Evolutionary conservation across 2,329 filamentous ascomycete species (phyloP).

Genomic region (Lachnellula suecica): DNA sequence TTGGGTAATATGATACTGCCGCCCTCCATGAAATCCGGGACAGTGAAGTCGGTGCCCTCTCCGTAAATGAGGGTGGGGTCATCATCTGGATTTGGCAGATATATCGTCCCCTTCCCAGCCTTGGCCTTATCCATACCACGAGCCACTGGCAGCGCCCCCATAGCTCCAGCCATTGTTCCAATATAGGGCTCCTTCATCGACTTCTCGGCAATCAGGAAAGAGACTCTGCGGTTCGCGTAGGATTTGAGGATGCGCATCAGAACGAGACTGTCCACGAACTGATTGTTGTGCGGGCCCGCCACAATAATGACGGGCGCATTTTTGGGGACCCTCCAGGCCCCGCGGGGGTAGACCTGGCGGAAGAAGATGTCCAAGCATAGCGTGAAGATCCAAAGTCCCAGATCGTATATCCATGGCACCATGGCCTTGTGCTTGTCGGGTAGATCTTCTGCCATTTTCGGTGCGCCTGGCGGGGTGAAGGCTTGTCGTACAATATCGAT

Average conservation of each 20-base stretch:
- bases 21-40: conserved; percentile 9
- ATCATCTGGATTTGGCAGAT: conserved; percentile 32
- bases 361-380: conserved; percentile 96
- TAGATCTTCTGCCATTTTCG: conserved; percentile 19
- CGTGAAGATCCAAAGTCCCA: conserved; percentile 74
- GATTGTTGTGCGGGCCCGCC: conserved; percentile 91
- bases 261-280: conserved; percentile 92
- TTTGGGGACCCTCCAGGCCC: conserved; percentile 91
- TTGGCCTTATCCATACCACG: conserved; percentile 85
- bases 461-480: background rate
- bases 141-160: conserved; percentile 84
- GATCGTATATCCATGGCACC: conserved; percentile 74
- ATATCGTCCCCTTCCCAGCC: conserved; percentile 73
- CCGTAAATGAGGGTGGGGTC: conserved; percentile 4
- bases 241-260: conserved; percentile 83
- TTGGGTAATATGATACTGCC: conserved; percentile 15
- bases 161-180: conserved; percentile 75
- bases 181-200: conserved; percentile 83
- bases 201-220: conserved; percentile 89
- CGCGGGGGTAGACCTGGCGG: conserved; percentile 91
- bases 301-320: conserved; percentile 91
- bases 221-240: conserved; percentile 74
- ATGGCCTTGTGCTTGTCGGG: conserved; percentile 51
- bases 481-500: background rate
- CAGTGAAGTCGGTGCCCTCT: conserved; percentile 15